phyloP scores from a whole-genome alignment of 1,284 basidiomycete species.

The Puccinia hordei region DNA sequence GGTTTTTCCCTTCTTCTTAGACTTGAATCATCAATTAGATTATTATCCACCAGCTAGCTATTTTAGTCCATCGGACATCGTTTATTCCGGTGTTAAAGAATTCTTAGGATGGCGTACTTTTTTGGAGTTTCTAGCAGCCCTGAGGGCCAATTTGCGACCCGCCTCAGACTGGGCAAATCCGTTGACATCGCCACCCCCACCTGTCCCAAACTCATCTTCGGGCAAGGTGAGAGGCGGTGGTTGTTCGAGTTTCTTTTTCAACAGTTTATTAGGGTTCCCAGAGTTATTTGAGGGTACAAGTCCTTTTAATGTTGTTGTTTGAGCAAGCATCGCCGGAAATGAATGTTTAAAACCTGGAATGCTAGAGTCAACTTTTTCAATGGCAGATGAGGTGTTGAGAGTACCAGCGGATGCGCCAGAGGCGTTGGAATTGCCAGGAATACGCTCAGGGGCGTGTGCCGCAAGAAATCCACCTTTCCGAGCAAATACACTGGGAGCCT shows the following conservation, averaged over 20 bases:
- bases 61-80: constrained; percentile 1
- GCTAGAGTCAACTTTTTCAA: constrained; percentile 48
- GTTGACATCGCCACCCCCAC: constrained; percentile 48
- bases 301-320: constrained; percentile 47
- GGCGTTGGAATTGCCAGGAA: constrained; percentile 35
- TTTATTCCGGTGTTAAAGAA: constrained; percentile 4
- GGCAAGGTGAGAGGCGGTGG: constrained; percentile 48
- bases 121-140: constrained; percentile 49
- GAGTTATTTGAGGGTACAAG: constrained; percentile 34
- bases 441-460: constrained; percentile 48
- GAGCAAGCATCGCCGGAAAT: constrained; percentile 48
- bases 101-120: constrained; percentile 45
- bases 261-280: constrained; percentile 12
- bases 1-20: constrained; percentile 51
- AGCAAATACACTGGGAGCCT: constrained; percentile 49
- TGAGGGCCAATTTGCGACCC: constrained; percentile 48
- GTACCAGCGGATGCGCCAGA: neutral
- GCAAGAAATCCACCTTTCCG: constrained; percentile 50
- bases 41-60: constrained; percentile 3
- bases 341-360: constrained; percentile 51
- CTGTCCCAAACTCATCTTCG: constrained; percentile 48
- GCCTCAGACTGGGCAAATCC: constrained; percentile 48
- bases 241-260: constrained; percentile 48
- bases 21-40: constrained; percentile 47
- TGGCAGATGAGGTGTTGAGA: constrained; percentile 6